These are phyloP conservation scores for Heritiera fomes DNA, from an alignment of 345 rosid genomes.

Conservation along the genomic window DNA sequence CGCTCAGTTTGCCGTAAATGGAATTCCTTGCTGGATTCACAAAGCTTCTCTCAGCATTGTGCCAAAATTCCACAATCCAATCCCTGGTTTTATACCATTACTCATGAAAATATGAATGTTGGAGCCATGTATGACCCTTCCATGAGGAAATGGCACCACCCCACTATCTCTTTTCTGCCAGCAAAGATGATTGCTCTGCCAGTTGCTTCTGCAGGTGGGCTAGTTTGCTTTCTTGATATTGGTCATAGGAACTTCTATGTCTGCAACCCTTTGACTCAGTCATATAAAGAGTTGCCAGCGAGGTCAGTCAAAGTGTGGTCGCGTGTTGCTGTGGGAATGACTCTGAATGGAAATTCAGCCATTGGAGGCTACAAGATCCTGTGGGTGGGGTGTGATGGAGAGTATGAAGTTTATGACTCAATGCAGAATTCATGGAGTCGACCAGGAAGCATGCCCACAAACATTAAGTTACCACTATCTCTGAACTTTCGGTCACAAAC, in stretches of 20 bases:
- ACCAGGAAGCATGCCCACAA: conserved; percentile 72
- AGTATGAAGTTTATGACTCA: conserved; percentile 90
- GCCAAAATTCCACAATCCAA: conserved; percentile 49
- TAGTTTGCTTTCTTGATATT: conserved; percentile 91
- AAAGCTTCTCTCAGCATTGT: conserved; percentile 75
- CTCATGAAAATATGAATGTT: conserved; percentile 78
- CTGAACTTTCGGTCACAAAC: conserved; percentile 92
- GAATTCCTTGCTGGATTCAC: conserved; percentile 71
- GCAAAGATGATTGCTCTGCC: conserved; percentile 73
- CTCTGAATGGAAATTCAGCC: conserved; percentile 56
- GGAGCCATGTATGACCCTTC: conserved; percentile 93
- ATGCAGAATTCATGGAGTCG: conserved; percentile 66
- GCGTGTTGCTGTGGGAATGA: conserved; percentile 91
- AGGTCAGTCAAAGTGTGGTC: conserved; percentile 93
- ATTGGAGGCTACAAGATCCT: conserved; percentile 74
- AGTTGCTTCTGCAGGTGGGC: conserved; percentile 97
- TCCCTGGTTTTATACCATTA: conserved; percentile 94
- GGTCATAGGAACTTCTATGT: conserved; percentile 87
- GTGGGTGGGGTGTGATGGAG: conserved; percentile 96
- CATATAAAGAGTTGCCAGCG: conserved; percentile 82
- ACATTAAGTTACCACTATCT: conserved; percentile 71
- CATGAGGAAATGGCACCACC: conserved; percentile 85
- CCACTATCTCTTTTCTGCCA: conserved; percentile 63
- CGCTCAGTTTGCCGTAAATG: conserved; percentile 86
- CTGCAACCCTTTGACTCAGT: conserved; percentile 86